Evolutionary conservation across 176 grass and related monocot species (phyloP).

Genomic region (Bromus sterilis): DNA sequence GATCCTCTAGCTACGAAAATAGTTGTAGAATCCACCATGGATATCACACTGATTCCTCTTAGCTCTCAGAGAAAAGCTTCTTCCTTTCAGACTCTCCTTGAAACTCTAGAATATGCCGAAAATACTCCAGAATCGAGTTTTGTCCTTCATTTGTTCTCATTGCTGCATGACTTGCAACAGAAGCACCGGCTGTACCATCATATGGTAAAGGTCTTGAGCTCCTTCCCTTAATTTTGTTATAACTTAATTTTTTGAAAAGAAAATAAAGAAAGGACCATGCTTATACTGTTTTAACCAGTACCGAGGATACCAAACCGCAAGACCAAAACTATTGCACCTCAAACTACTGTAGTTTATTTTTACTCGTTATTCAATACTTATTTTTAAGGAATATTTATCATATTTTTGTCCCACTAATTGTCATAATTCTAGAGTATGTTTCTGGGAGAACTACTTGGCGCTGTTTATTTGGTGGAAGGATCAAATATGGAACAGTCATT

Average conservation of each 20-base stretch:
- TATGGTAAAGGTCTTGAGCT: conserved; percentile 34
- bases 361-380: not conserved
- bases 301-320: not conserved
- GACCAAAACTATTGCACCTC: not conserved
- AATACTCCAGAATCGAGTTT: conserved; percentile 63
- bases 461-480: conserved; percentile 62
- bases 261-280: not conserved
- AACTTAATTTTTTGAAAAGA: not conserved
- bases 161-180: conserved; percentile 45
- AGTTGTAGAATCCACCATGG: conserved; percentile 54
- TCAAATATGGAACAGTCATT: conserved; percentile 33
- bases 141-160: conserved; percentile 34
- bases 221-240: not conserved
- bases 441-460: conserved; percentile 75
- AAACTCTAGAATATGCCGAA: conserved; percentile 20
- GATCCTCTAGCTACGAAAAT: conserved; percentile 63
- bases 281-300: not conserved
- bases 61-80: conserved; percentile 49
- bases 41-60: conserved; percentile 64
- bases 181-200: conserved; percentile 51
- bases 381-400: not conserved
- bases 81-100: conserved; percentile 44
- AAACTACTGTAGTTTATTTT: not conserved
- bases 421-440: conserved; percentile 55
- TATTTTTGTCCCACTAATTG: not conserved